Evolutionary conservation across 495 filamentous ascomycete genomes (phyloP), one percentile per base, ranked within the genome.

Genomic region (Xylaria scruposa): DNA sequence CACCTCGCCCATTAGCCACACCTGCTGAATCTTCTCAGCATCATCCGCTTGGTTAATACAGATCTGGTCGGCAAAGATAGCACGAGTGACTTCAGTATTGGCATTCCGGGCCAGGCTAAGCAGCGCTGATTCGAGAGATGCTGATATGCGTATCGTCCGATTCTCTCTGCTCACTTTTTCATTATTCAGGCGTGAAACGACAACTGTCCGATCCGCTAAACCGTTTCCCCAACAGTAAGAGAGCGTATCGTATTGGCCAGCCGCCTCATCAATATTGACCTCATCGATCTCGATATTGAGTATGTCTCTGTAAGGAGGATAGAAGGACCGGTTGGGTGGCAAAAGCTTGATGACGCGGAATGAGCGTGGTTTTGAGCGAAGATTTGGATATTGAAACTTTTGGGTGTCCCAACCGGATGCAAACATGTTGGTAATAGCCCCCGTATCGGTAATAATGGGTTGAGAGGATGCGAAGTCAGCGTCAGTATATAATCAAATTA

Each of bases 41-140:
- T 67, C 53, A 19, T 59, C 51, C 10, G 15, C 40, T 24, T 67
- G 70, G 24, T 72, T 72, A 15, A 72, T 64, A 29, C 67, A 61
- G 40, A 69, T 69, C 54, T 69, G 67, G 38, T 70, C 67, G 7
- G 67, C 67, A 13, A 70, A 70, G 36, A 51, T 70, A 8, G 67
- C 42, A 10, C 54, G 54, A 38, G 26, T 29, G 10, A 9, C n/a
- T 44, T 62, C 56, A 42, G 31, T 13, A 6, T 70, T 26, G 42
- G 17, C 19, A 10, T 60, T 10, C 1, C 17, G 67, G 8, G 67
- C 40, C 7, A 70, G 67, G 26, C 42, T 49, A 13, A 70, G 67
- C 6, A 70, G 42, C 29, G 56, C 67, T 7, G 58, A 60, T 58
- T 70, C 67, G 31, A 70, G 56, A 33, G 67, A 70, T 29, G 26